These are phyloP conservation scores for Botrytis pseudocinerea DNA, from an alignment of 2,329 filamentous ascomycete genomes.

Conservation along the genomic window DNA sequence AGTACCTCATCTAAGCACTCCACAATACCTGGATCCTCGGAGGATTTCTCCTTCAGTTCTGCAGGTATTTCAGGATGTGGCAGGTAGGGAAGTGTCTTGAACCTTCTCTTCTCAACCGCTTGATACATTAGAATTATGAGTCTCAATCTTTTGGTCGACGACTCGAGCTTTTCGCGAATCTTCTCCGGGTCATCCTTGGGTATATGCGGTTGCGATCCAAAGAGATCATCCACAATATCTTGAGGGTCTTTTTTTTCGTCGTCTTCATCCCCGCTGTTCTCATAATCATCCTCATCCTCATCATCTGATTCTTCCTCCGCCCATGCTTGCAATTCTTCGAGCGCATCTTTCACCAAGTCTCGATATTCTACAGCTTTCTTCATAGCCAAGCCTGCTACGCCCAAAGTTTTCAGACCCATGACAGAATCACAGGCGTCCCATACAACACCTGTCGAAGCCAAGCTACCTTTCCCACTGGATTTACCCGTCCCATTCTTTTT, in stretches of 20 bases:
- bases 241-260: conserved; percentile 47
- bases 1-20: conserved; percentile 58
- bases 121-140: conserved; percentile 68
- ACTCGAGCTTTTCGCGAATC: conserved; percentile 66
- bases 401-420: conserved; percentile 61
- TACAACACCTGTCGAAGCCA: conserved; percentile 70
- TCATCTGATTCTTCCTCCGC: conserved; percentile 68
- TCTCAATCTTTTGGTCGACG: conserved; percentile 63
- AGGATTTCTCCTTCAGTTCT: conserved; percentile 29
- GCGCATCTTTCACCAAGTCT: conserved; percentile 76
- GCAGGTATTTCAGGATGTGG: conserved; percentile 44
- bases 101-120: conserved; percentile 67
- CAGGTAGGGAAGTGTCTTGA: conserved; percentile 58
- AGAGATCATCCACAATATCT: conserved; percentile 66
- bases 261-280: conserved; percentile 54
- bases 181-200: conserved; percentile 63
- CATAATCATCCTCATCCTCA: conserved; percentile 52
- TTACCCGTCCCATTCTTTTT: conserved; percentile 48
- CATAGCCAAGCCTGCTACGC: conserved; percentile 69
- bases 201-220: conserved; percentile 61
- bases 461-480: conserved; percentile 51
- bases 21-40: conserved; percentile 31
- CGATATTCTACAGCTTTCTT: conserved; percentile 72
- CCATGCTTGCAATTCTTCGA: conserved; percentile 88
- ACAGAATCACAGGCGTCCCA: conserved; percentile 84